Base-by-base conservation (phyloP, 352 stramenopile species). In the Phytophthora podocarpi region DNA sequence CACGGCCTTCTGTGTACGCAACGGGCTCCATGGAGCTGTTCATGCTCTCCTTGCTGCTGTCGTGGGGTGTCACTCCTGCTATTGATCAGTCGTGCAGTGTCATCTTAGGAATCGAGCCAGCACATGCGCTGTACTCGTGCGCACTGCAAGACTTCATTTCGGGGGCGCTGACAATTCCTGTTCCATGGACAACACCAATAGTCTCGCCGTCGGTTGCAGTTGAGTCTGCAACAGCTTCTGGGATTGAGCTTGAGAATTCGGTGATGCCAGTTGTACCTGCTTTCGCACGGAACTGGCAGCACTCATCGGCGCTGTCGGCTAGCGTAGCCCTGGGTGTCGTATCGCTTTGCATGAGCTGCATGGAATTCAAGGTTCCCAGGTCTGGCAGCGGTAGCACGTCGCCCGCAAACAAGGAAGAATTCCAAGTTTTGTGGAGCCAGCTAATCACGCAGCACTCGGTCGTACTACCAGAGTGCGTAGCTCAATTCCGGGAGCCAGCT, bases 361-460 rank as follows among this genome's bases (percentile, higher is more conserved):
- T 95, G 87, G 87, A 93, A 37, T 79, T 88, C 55, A 86, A 85
- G 41, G 82, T 89, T 52, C 74, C 78, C 9, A 79, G 67, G 54
- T 31, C 48, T 28, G 50, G 46, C 3, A 54, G 41, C 24, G 55
- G 52, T 0, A 49, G 36, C n/a, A 26, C 30, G 16, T 69, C 56
- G 15, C 56, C 67, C 1, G 61, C 72, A 0, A 90, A 90, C 65
- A 91, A 91, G 43, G 82, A 93, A 62, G 80, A 91, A 50, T 93
- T 94, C 35, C 87, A 93, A 66, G 75, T 93, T 10, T 59, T 95
- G 3, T 95, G 87, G 87, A 95, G 87, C 45, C 87, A 93, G 53
- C 61, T 95, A 1, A 91, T 95, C 35, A 95, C 87, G 1, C 87
- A 94, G 42, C 83, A 93, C 52, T 91, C 85, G 12, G 80, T 95